Percentiles rank a stretch among this genome's conserved stretches.
Conservation (phyloP, 805 yeast genomes). For the Komagataella pseudopastoris region DNA sequence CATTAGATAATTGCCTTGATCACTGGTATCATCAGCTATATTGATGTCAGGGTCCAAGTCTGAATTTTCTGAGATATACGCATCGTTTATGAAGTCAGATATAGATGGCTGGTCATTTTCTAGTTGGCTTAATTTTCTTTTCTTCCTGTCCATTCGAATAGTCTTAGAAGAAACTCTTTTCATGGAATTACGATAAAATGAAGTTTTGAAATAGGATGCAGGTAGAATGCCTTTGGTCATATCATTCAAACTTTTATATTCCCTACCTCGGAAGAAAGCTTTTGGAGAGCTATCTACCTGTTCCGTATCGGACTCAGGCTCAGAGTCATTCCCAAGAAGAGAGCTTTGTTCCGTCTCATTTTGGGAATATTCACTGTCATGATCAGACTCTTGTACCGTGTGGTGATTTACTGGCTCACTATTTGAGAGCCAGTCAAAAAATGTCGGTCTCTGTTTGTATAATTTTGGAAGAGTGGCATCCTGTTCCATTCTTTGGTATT, state of each 20-base stretch:
- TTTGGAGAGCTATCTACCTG: neutral
- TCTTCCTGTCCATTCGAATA: neutral
- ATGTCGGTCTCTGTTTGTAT: neutral
- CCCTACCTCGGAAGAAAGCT: neutral
- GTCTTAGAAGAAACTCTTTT: neutral
- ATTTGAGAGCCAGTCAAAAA: neutral
- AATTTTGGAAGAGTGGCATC: constrained; percentile 5
- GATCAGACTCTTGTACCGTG: neutral
- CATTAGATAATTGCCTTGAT: neutral
- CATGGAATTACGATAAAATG: neutral
- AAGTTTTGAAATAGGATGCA: neutral
- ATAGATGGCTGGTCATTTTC: neutral
- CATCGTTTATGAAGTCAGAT: neutral
- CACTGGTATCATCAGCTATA: neutral
- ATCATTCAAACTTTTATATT: neutral
- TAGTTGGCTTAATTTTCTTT: neutral
- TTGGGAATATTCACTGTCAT: neutral
- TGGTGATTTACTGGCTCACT: neutral
- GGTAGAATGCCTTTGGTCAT: neutral
- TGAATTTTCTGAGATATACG: neutral
- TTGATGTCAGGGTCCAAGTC: neutral
- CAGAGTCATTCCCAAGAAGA: neutral
- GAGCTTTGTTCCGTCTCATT: neutral
- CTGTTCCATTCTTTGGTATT: constrained; percentile 11
- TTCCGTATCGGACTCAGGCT: neutral